A percentile compares a stretch with the other conserved stretches of the same genome.
Conservation (phyloP, 2,329 filamentous ascomycete species). For the Talaromyces sp. region DNA sequence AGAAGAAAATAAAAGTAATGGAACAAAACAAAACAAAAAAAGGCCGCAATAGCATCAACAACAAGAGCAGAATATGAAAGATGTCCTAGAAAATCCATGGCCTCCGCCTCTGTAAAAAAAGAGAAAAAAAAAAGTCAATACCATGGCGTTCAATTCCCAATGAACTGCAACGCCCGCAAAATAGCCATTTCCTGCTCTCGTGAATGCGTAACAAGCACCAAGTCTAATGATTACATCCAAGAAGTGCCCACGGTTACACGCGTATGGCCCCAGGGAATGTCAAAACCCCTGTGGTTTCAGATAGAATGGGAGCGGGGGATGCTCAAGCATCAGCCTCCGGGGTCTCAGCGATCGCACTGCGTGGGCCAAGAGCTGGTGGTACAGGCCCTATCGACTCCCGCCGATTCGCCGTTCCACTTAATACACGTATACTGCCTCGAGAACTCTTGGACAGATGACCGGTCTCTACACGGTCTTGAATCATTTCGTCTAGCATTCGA, state of each 20-base stretch:
- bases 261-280: neutral
- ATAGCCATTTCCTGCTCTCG: neutral
- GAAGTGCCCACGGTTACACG: neutral
- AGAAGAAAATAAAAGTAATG: neutral
- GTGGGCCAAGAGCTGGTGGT: neutral
- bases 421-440: slow-evolving; percentile 63
- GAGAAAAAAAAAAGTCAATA: neutral
- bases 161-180: neutral
- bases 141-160: neutral
- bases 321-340: slow-evolving; percentile 3
- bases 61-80: neutral
- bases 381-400: slow-evolving; percentile 21
- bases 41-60: neutral
- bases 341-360: slow-evolving; percentile 4
- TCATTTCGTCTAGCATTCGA: slow-evolving; percentile 92
- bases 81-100: neutral
- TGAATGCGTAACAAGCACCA: neutral
- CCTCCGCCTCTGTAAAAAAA: neutral
- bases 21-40: neutral
- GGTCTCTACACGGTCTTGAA: slow-evolving; percentile 76
- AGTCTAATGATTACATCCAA: neutral
- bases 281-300: neutral
- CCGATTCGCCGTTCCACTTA: slow-evolving; percentile 33
- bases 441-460: slow-evolving; percentile 65
- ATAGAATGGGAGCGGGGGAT: neutral